phyloP scores from a whole-genome alignment of 73 alveolate species.

The Effrenium voratum region DNA sequence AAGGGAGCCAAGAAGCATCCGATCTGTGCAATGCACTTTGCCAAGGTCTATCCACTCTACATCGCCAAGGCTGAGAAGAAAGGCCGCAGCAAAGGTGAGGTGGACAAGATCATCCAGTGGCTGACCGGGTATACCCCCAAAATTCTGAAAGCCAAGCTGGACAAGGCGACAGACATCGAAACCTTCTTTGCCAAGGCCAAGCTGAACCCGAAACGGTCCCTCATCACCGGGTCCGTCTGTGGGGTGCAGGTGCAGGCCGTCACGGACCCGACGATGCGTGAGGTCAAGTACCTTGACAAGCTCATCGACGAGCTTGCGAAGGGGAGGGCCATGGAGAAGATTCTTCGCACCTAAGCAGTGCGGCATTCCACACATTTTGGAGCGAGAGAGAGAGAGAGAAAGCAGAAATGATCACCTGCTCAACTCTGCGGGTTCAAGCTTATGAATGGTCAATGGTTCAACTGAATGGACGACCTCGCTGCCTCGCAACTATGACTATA shows the following conservation, averaged over 20 bases:
- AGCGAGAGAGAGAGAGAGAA: no score
- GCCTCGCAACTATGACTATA: no score
- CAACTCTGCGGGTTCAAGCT: no score
- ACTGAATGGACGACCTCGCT: no score
- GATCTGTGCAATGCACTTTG: not conserved
- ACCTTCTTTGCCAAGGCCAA: not conserved
- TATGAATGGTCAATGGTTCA: no score
- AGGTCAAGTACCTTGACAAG: not conserved
- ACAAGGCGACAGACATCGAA: not conserved
- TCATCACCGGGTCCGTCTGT: not conserved
- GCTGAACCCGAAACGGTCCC: not conserved
- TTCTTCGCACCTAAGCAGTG: no score
- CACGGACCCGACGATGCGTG: not conserved
- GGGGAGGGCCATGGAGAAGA: not conserved
- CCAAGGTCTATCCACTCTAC: not conserved
- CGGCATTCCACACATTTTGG: no score
- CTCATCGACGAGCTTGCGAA: not conserved
- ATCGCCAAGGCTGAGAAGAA: not conserved
- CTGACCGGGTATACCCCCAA: not conserved
- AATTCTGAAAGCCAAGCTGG: not conserved
- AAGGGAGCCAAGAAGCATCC: not conserved
- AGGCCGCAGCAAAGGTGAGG: not conserved
- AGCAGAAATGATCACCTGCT: no score
- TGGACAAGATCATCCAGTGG: slow-evolving; percentile 4
- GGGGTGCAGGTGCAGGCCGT: not conserved